A percentile compares a stretch with the other conserved stretches of the same genome.
Evolutionary conservation across 1,284 basidiomycete species (phyloP).

Genomic region (Irpex sp.): DNA sequence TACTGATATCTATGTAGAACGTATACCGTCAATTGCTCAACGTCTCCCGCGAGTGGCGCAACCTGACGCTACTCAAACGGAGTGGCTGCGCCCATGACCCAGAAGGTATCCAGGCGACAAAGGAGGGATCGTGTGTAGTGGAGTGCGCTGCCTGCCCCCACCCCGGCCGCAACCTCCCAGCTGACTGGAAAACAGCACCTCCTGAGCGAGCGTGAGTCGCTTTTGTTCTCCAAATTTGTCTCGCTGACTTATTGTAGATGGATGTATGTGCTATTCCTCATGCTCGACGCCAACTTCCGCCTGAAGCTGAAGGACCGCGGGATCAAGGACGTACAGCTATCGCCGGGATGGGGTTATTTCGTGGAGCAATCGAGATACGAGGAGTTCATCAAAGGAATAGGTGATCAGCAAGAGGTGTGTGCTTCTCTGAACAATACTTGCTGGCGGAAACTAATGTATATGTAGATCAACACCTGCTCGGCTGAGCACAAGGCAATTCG

Average conservation of each 20-base stretch:
- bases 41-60: constrained; percentile 14
- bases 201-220: neutral
- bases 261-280: constrained; percentile 21
- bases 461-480: constrained; percentile 2
- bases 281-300: constrained; percentile 28
- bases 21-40: neutral
- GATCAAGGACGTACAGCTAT: constrained; percentile 24
- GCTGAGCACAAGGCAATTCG: constrained; percentile 4
- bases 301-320: constrained; percentile 19
- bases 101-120: constrained; percentile 12
- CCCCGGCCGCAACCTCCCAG: constrained; percentile 24
- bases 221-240: neutral
- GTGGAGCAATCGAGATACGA: constrained; percentile 20
- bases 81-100: constrained; percentile 18
- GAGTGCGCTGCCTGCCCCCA: constrained; percentile 27
- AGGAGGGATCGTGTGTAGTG: constrained; percentile 19
- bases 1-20: neutral
- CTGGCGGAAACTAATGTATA: constrained; percentile 1
- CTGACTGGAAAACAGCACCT: constrained; percentile 18
- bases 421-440: constrained; percentile 11
- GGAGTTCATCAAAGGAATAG: constrained; percentile 9
- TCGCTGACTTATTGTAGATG: constrained; percentile 14
- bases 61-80: constrained; percentile 19
- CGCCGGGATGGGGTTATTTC: constrained; percentile 24
- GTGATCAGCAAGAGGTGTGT: constrained; percentile 15